Conservation (phyloP, 2,329 filamentous ascomycete species). For the Xylaria multiplex region DNA sequence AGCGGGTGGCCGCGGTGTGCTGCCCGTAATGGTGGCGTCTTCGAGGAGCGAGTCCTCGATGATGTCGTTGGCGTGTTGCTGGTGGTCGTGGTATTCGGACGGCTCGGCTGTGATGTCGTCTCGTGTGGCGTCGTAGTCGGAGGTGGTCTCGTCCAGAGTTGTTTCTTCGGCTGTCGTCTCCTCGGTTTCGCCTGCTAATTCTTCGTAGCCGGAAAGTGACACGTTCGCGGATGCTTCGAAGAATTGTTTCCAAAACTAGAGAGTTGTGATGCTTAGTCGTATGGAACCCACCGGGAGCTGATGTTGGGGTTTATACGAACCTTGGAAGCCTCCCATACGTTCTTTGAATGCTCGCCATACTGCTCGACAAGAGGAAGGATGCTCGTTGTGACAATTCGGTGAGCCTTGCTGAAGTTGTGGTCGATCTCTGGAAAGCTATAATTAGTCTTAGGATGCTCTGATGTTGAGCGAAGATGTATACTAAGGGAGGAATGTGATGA, state of each 20-base stretch:
- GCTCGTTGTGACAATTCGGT: slow-evolving; percentile 92
- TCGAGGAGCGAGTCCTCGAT: slow-evolving; percentile 75
- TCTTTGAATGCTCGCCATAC: slow-evolving; percentile 91
- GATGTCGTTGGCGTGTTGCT: slow-evolving; percentile 53
- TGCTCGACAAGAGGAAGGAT: slow-evolving; percentile 94
- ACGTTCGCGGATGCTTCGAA: slow-evolving; percentile 99
- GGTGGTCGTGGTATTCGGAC: slow-evolving; percentile 51
- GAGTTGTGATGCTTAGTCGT: slow-evolving; percentile 8
- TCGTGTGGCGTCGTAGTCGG: slow-evolving; percentile 52
- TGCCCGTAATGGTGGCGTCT: slow-evolving; percentile 69
- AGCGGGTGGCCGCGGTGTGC: slow-evolving; percentile 71
- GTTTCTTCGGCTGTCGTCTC: slow-evolving; percentile 63
- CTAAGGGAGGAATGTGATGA: background rate
- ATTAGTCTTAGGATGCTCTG: slow-evolving; percentile 14
- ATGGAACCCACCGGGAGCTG: slow-evolving; percentile 24
- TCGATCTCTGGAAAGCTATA: slow-evolving; percentile 79
- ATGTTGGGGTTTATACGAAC: slow-evolving; percentile 54
- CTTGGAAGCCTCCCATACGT: slow-evolving; percentile 97
- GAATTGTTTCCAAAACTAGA: slow-evolving; percentile 98
- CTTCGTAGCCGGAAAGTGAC: slow-evolving; percentile 93
- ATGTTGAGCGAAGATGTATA: background rate
- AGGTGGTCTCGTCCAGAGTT: slow-evolving; percentile 65
- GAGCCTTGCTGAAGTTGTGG: slow-evolving; percentile 95
- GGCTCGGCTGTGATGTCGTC: slow-evolving; percentile 50
- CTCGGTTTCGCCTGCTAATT: slow-evolving; percentile 75